Base-by-base conservation (phyloP, 805 yeast genomes). In the Teunomyces atbi region DNA sequence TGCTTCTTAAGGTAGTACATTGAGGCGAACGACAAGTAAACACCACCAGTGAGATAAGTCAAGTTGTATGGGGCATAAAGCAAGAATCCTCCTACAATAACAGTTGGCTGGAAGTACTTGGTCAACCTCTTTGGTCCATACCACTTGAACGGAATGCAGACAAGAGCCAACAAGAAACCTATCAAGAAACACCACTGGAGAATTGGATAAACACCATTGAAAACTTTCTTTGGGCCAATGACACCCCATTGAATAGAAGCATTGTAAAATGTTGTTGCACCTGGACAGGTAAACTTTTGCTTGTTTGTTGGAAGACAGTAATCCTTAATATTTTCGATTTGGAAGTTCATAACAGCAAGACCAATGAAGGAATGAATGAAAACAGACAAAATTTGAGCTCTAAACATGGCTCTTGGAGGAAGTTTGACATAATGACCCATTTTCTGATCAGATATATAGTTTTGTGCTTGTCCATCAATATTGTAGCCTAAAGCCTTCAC, bases 201-300 rank as follows among this genome's bases (percentile, higher is more conserved):
- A 23, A 64, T 44, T 23, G 71, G 72, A 48, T 68, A 68, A 21
- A 65, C 49, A 13, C 66, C 65, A n/a, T 49, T 50, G 45, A 66
- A 66, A 2, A 65, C 68, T 46, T 58, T 64, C 58, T 62, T 61
- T 6, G 59, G 62, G 11, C 61, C 61, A 50, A 84, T 74, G 58
- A 65, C 74, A 45, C 87, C 89, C 88, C 88, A 84, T 39, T 81
- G 61, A 21, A 83, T 71, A 0, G 85, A 76, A 2, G 87, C 79
- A 32, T 75, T 71, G 64, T 68, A 81, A 58, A 77, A 79, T 1
- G 57, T 54, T n/a, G 47, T 57, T 5, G 66, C 54, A 27, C 48
- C 45, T 30, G 69, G 66, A 49, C 69, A 64, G 8, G 76, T 47
- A 50, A 65, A 64, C 41, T 56, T 60, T 29, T 64, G 62, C 23